A percentile compares a stretch with the other conserved stretches of the same genome.
Conservation (phyloP, 2,329 filamentous ascomycete genomes). For the Botrytis elliptica region DNA sequence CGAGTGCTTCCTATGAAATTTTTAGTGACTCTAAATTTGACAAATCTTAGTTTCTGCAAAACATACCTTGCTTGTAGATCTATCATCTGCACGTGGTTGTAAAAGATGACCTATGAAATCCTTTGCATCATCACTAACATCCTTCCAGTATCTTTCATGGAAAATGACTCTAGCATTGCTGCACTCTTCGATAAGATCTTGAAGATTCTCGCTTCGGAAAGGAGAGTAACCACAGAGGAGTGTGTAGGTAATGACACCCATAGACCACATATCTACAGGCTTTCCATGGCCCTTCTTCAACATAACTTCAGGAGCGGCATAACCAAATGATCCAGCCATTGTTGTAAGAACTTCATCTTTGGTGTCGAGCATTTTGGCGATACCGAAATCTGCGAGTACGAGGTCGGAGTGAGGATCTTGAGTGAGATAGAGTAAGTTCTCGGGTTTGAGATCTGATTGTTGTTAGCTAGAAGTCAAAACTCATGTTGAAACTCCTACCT, state of each 20-base stretch:
- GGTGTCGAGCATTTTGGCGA: conserved; percentile 94
- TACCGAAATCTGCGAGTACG: conserved; percentile 95
- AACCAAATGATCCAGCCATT: conserved; percentile 98
- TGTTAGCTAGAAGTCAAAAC: conserved; percentile 25
- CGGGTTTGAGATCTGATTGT: conserved; percentile 83
- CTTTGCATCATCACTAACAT: conserved; percentile 93
- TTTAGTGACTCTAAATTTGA: conserved; percentile 23
- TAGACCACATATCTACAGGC: conserved; percentile 98
- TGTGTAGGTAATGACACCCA: conserved; percentile 98
- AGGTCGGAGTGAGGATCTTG: conserved; percentile 74
- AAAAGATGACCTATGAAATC: conserved; percentile 85
- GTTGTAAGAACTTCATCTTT: conserved; percentile 91
- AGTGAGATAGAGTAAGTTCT: conserved; percentile 93
- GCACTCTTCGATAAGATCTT: conserved; percentile 93
- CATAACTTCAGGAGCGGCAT: conserved; percentile 98
- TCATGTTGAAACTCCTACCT: conserved; percentile 52
- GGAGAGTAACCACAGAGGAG: conserved; percentile 97
- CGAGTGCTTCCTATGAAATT: conserved; percentile 64
- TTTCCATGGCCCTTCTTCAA: conserved; percentile 96
- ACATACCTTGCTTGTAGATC: conserved; percentile 72
- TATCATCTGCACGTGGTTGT: conserved; percentile 72
- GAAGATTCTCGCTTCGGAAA: conserved; percentile 91
- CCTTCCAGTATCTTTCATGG: conserved; percentile 98
- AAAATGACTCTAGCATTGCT: conserved; percentile 81
- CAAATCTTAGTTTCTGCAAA: not conserved